These are phyloP conservation scores for Aspergillus ostianus DNA, from an alignment of 495 filamentous ascomycete genomes.

Conservation along the genomic window DNA sequence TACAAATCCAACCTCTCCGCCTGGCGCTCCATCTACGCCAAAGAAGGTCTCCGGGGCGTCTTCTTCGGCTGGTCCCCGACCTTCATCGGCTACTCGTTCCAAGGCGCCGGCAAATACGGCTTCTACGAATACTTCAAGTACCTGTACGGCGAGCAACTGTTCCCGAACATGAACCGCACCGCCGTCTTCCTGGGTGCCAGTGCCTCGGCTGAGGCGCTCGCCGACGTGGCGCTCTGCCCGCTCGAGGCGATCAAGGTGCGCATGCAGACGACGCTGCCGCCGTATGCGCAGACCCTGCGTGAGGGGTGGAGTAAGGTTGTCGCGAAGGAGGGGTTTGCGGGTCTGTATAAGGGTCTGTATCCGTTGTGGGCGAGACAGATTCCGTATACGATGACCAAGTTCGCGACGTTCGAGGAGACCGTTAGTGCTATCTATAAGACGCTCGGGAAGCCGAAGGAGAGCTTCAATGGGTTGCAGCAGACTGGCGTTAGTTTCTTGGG, in stretches of 20 bases:
- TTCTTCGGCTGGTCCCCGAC: slow-evolving; percentile 74
- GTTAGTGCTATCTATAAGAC: slow-evolving; percentile 61
- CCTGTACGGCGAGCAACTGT: slow-evolving; percentile 62
- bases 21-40: slow-evolving; percentile 62
- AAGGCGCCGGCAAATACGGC: slow-evolving; percentile 77
- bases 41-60: slow-evolving; percentile 66
- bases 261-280: slow-evolving; percentile 70
- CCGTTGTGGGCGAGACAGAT: slow-evolving; percentile 72
- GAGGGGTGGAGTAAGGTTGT: slow-evolving; percentile 63
- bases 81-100: slow-evolving; percentile 66
- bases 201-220: slow-evolving; percentile 67
- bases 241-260: slow-evolving; percentile 71
- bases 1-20: slow-evolving; percentile 66
- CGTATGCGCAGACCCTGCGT: slow-evolving; percentile 58
- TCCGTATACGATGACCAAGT: slow-evolving; percentile 76
- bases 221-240: slow-evolving; percentile 66
- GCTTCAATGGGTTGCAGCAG: slow-evolving; percentile 60
- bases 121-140: slow-evolving; percentile 78
- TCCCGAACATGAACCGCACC: slow-evolving; percentile 61
- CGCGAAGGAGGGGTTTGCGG: slow-evolving; percentile 55
- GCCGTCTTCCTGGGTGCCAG: slow-evolving; percentile 63
- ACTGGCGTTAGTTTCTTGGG: slow-evolving; percentile 68
- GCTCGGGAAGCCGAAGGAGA: slow-evolving; percentile 64
- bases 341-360: slow-evolving; percentile 67
- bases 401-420: slow-evolving; percentile 70